These are phyloP conservation scores for Lactarius indigo DNA, from an alignment of 768 basidiomycete species.

Conservation along the genomic window DNA sequence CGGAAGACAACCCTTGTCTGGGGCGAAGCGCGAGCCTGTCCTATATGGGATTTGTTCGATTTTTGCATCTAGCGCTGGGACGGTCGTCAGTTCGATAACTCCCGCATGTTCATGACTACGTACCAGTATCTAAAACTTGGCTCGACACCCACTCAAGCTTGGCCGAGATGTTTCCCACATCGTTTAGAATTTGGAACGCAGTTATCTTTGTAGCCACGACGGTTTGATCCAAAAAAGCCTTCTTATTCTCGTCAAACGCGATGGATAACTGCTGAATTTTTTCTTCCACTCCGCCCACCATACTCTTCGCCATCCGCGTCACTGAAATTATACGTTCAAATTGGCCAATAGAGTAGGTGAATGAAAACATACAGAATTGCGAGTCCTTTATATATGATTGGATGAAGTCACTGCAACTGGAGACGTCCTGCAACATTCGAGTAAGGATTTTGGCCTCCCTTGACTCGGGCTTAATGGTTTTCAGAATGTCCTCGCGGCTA, in stretches of 20 bases:
- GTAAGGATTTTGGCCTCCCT: neutral
- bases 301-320: neutral
- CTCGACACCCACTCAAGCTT: neutral
- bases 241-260: neutral
- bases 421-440: neutral
- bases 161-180: neutral
- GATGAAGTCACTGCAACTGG: neutral
- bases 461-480: neutral
- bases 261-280: neutral
- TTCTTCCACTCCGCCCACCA: neutral
- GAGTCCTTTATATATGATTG: neutral
- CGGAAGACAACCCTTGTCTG: neutral
- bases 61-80: neutral
- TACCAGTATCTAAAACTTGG: neutral
- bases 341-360: neutral
- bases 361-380: neutral
- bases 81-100: neutral
- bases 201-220: neutral
- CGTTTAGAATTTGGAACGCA: neutral
- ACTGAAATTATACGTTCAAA: neutral
- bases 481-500: neutral
- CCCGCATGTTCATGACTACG: neutral
- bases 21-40: neutral
- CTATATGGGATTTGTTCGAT: neutral
- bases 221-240: neutral